Conservation (phyloP, 2,329 filamentous ascomycete genomes). For the Cordyceps tenuipes region DNA sequence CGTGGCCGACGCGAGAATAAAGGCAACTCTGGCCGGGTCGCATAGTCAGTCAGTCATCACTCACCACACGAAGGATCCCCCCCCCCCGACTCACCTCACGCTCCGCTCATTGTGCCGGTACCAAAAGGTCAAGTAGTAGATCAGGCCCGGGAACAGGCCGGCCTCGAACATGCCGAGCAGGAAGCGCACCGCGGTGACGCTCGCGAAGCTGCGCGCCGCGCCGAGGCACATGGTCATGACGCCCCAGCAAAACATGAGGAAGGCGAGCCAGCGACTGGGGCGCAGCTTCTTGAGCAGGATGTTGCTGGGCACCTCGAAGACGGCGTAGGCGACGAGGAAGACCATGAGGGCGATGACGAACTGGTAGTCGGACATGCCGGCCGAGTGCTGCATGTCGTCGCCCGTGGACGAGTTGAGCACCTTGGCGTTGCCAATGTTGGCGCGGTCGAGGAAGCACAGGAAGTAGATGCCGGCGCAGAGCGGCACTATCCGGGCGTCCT, state of each 20-base stretch:
- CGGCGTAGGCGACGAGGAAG: slow-evolving; percentile 50
- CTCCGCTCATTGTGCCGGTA: slow-evolving; percentile 64
- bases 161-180: slow-evolving; percentile 63
- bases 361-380: slow-evolving; percentile 51
- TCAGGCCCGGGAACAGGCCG: slow-evolving; percentile 60
- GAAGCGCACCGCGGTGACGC: slow-evolving; percentile 59
- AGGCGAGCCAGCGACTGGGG: slow-evolving; percentile 55
- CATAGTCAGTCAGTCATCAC: neutral
- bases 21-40: slow-evolving; percentile 44
- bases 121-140: slow-evolving; percentile 65
- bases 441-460: slow-evolving; percentile 58
- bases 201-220: slow-evolving; percentile 50
- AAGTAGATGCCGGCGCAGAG: slow-evolving; percentile 57
- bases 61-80: too few species aligned
- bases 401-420: slow-evolving; percentile 52
- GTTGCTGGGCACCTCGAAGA: slow-evolving; percentile 60
- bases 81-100: slow-evolving; percentile 32
- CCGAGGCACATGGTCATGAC: slow-evolving; percentile 60
- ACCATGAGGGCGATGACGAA: slow-evolving; percentile 53
- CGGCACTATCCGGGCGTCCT: slow-evolving; percentile 56
- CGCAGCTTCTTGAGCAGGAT: slow-evolving; percentile 56
- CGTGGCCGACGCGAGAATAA: slow-evolving; percentile 61
- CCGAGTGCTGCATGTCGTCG: slow-evolving; percentile 55
- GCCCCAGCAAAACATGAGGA: slow-evolving; percentile 61
- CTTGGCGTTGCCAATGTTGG: slow-evolving; percentile 63